Percentiles rank a stretch among this genome's conserved stretches.
These are phyloP conservation scores for Cyclostephanos invisitatus DNA, from an alignment of 108 stramenopile genomes.

Conservation along the genomic window DNA sequence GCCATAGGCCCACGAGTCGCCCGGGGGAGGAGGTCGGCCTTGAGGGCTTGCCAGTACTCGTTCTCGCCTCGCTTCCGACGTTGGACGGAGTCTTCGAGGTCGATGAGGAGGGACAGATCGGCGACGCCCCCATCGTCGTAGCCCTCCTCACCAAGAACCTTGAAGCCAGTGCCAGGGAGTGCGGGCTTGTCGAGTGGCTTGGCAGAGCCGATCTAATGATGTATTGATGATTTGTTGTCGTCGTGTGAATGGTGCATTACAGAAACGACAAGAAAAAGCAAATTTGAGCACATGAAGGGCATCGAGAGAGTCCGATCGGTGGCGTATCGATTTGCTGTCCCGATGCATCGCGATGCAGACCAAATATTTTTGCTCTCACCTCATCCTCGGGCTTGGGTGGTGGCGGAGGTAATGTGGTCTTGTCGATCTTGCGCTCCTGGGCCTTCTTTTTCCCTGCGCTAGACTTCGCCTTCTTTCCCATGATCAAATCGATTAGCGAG, in stretches of 20 bases:
- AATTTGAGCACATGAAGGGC: background rate
- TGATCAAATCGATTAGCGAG: conserved; percentile 24
- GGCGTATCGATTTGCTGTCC: background rate
- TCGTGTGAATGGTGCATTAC: background rate
- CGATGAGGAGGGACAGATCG: conserved; percentile 87
- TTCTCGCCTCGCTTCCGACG: conserved; percentile 84
- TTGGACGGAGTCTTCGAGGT: conserved; percentile 83
- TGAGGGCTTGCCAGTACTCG: conserved; percentile 79
- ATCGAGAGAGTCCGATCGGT: background rate
- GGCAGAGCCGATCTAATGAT: conserved; percentile 68
- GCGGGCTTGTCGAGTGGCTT: conserved; percentile 79
- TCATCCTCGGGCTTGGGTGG: conserved; percentile 73
- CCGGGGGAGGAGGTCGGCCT: conserved; percentile 82
- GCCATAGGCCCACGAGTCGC: conserved; percentile 74
- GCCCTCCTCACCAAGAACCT: conserved; percentile 79
- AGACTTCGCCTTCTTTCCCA: conserved; percentile 89
- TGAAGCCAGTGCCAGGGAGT: conserved; percentile 80
- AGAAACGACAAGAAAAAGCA: background rate
- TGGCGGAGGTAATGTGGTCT: conserved; percentile 73
- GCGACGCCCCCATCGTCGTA: conserved; percentile 91
- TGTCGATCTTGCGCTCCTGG: conserved; percentile 73
- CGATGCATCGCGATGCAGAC: background rate
- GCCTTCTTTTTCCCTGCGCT: conserved; percentile 64
- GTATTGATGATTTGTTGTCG: background rate
- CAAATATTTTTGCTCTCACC: conserved; percentile 43